phyloP scores from a whole-genome alignment of 2,329 filamentous ascomycete genomes.

The Fusarium nanum region DNA sequence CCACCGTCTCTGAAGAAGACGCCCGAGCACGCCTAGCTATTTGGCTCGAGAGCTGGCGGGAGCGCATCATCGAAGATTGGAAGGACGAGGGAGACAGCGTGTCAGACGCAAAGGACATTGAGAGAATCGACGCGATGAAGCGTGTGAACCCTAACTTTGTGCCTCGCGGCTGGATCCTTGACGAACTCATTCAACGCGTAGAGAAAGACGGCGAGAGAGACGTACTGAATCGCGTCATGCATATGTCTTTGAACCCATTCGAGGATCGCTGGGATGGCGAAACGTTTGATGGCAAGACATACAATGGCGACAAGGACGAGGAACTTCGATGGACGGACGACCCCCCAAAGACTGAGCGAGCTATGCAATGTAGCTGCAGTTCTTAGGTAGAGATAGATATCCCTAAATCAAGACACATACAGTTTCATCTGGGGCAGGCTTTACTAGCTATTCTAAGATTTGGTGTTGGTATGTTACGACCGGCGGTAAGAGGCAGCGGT shows the following conservation, averaged over 20 bases:
- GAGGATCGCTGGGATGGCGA: constrained; percentile 77
- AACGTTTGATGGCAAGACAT: constrained; percentile 59
- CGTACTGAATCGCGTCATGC: constrained; percentile 80
- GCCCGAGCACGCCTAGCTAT: constrained; percentile 74
- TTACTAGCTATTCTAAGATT: constrained; percentile 25
- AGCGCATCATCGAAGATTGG: constrained; percentile 82
- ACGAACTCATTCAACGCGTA: constrained; percentile 90
- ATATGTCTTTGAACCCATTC: constrained; percentile 87
- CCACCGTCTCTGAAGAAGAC: constrained; percentile 68
- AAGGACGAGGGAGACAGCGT: constrained; percentile 58
- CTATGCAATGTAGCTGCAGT: constrained; percentile 95
- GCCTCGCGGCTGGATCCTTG: constrained; percentile 89
- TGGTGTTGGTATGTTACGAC: constrained; percentile 68
- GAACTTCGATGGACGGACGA: constrained; percentile 88
- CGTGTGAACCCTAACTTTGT: constrained; percentile 92
- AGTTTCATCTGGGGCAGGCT: background rate
- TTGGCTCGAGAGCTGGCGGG: constrained; percentile 86
- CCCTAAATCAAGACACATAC: background rate
- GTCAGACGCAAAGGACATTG: constrained; percentile 62
- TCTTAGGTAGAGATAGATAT: constrained; percentile 64
- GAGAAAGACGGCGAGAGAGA: constrained; percentile 86
- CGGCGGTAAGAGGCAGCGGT: constrained; percentile 78
- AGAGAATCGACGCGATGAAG: constrained; percentile 81
- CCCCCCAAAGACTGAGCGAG: constrained; percentile 80
- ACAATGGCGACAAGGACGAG: constrained; percentile 73